These are phyloP conservation scores for Elaeis guineensis DNA, from an alignment of 176 grass and related monocot genomes.

Conservation along the genomic window DNA sequence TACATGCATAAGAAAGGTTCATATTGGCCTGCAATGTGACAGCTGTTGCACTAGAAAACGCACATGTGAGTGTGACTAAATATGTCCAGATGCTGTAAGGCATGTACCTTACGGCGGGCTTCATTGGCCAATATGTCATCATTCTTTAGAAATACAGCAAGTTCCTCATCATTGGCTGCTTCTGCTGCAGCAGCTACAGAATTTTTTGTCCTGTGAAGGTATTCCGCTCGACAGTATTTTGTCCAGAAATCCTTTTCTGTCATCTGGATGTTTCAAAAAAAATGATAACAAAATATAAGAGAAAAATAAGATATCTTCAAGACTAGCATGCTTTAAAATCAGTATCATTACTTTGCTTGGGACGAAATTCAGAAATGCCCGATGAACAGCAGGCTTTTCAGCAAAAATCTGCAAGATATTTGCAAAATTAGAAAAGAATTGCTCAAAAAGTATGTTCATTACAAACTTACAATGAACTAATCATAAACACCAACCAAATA, in stretches of 20 bases:
- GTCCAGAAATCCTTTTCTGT: constrained; percentile 88
- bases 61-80: no score
- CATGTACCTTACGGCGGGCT: constrained; percentile 62
- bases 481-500: no score
- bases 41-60: no score
- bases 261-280: constrained; percentile 38
- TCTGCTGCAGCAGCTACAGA: constrained; percentile 66
- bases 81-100: constrained; percentile 3
- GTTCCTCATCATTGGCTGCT: constrained; percentile 93
- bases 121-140: constrained; percentile 95
- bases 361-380: constrained; percentile 82
- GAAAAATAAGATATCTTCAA: constrained; percentile 4
- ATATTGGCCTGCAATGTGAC: no score
- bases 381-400: constrained; percentile 92
- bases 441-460: no score
- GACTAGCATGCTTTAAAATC: background rate
- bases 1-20: background rate
- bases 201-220: constrained; percentile 88
- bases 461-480: no score
- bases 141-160: constrained; percentile 77
- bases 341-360: constrained; percentile 53
- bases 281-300: constrained; percentile 15
- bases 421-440: constrained; percentile 2
- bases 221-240: constrained; percentile 97
- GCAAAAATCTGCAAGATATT: constrained; percentile 80